A percentile compares a stretch with the other conserved stretches of the same genome.
phyloP scores from a whole-genome alignment of 345 rosid species.

The Cardiospermum halicacabum region DNA sequence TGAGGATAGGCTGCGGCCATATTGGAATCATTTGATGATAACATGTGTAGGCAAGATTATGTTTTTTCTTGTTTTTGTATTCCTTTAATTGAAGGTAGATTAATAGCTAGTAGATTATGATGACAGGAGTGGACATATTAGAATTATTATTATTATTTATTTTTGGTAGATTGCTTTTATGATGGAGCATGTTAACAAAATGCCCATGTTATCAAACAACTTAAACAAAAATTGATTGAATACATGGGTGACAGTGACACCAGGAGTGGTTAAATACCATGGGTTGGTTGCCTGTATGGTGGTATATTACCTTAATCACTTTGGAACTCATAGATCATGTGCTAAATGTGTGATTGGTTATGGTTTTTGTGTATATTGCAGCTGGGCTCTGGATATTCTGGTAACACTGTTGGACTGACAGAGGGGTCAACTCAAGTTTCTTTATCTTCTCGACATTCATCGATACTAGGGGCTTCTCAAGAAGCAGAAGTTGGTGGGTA shows the following conservation, averaged over 20 bases:
- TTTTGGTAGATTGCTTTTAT: background rate
- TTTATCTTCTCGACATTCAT: slow-evolving; percentile 54
- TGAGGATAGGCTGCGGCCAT: background rate
- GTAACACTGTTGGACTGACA: slow-evolving; percentile 53
- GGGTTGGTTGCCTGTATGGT: background rate
- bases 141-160: background rate
- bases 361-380: slow-evolving; percentile 21
- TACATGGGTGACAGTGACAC: too few relatives aligned
- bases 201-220: background rate
- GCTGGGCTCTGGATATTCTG: slow-evolving; percentile 62
- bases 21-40: too few relatives aligned
- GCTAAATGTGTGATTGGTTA: background rate
- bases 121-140: too few relatives aligned
- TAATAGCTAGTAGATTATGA: background rate
- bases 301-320: background rate
- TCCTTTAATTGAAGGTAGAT: background rate
- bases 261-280: too few relatives aligned
- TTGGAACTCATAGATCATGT: background rate
- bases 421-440: slow-evolving; percentile 67
- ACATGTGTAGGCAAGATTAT: background rate
- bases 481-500: slow-evolving; percentile 67
- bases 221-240: background rate
- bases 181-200: background rate
- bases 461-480: slow-evolving; percentile 52
- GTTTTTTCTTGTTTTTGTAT: background rate